Evolutionary conservation across 345 rosid genomes (phyloP).

Genomic region (Corymbia maculata): DNA sequence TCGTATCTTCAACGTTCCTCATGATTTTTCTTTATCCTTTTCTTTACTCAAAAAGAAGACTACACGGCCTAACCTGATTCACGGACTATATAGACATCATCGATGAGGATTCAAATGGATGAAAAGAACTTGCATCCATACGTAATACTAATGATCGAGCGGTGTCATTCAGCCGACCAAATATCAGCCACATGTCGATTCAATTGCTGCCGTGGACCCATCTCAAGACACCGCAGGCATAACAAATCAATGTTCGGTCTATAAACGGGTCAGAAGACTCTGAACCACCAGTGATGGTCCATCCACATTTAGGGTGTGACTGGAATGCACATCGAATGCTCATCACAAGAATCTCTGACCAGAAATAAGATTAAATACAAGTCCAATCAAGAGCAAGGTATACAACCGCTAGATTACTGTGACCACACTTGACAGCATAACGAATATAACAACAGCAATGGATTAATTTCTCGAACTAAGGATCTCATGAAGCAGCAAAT

Average conservation of each 20-base stretch:
- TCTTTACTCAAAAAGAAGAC: background rate
- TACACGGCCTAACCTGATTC: background rate
- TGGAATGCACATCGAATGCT: background rate
- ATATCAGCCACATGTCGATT: background rate
- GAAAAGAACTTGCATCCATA: fast-evolving
- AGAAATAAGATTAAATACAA: background rate
- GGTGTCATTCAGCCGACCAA: background rate
- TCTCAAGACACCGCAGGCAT: background rate
- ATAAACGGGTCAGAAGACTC: background rate
- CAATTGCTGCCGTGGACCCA: background rate
- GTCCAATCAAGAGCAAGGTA: background rate
- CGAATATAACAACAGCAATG: background rate
- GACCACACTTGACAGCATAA: background rate
- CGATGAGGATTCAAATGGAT: background rate
- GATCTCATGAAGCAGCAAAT: background rate
- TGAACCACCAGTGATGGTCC: background rate
- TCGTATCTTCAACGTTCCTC: background rate
- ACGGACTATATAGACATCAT: background rate
- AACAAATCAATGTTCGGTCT: background rate
- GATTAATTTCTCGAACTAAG: background rate
- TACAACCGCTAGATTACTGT: background rate
- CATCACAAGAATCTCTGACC: background rate
- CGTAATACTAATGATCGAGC: background rate
- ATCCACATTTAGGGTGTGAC: background rate
- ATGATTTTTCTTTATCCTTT: background rate